Base-by-base conservation (phyloP, 768 basidiomycete genomes). In the Boletellus ananiceps region DNA sequence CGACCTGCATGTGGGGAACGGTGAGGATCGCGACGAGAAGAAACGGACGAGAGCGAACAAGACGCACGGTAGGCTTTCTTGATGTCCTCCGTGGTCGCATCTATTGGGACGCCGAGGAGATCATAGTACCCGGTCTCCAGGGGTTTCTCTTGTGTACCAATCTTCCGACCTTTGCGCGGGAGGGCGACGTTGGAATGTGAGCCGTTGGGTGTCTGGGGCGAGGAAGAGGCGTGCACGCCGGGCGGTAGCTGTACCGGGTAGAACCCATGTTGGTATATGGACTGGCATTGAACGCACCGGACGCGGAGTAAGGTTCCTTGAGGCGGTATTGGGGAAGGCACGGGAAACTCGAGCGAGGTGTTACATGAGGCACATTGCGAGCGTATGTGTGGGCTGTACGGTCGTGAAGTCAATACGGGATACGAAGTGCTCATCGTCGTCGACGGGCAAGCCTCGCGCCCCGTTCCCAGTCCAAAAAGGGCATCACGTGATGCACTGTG, bases 101-200 rank as follows among this genome's bases (percentile, higher is more conserved):
- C 78, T 15, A 87, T 75, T 0, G 85, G 67, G 1, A 94, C 78
- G 7, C 87, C 88, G 5, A 94, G 74, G 18, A 88, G 75, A 62
- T 95, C 91, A 60, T 94, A 95, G 69, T 93, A 94, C n/a, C 78
- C 84, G 0, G 87, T 93, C 62, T 95, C 92, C 33, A 95, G 71
- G 6, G 92, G 93, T 47, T 82, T 77, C 53, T 91, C 89, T 65
- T 93, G 89, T 15, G 91, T 89, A 1, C 91, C 91, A 54, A 92
- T 90, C 74, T 88, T 90, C 51, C 91, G 72, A 9, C 82, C 78
- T 63, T 78, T 84, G 42, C 78, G 64, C 14, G 37, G 4, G 27
- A 34, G 44, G 8, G 40, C 14, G 60, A 37, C 55, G 33, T 33
- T 52, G 46, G 57, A 61, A 51, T 47, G 56, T 19, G 59, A 46